Base-by-base conservation (phyloP, 1,284 basidiomycete species). In the Agaricales sp. region DNA sequence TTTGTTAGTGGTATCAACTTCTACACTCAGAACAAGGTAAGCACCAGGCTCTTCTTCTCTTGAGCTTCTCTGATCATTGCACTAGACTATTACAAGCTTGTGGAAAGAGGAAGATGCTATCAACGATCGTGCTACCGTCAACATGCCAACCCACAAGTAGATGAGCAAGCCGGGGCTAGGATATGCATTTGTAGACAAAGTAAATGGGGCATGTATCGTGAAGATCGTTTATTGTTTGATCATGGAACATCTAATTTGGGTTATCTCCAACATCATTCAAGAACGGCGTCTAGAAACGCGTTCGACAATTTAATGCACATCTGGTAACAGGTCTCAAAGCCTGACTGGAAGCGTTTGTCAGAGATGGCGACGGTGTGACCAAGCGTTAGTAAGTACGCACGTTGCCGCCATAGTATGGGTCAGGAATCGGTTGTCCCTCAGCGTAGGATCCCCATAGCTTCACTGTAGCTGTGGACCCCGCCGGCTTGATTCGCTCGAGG, bases 21-120 rank as follows among this genome's bases (percentile, higher is more conserved):
- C 67, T 94, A 91, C 63, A 94, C 92, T 3, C 87, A 92, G 65
- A 87, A 86, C 63, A 90, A 90, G 77, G 84, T 80, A 58, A 45
- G 58, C 47, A 26, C 8, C 25, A 16, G 18, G 21, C 13, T 37
- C 39, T n/a, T 13, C 45, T 46, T 47, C 22, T 38, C 37, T 39
- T 21, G 20, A 19, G 38, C 44, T 18, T 25, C 43, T 38, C 45
- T 41, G 50, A 24, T 50, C 25, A 30, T 16, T 18, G 43, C 50
- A 48, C 43, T 54, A 87, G 87, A 92, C 88, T 2, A 87, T 75
- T 3, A 92, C 88, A 1, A 83, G 84, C 52, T 72, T 92, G 20
- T 92, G 88, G 88, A 80, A 77, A 59, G 75, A 84, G 8, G 85
- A 88, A 60, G 88, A 92, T 59, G 89, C 87, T 6, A 71, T 87